Percentiles rank a stretch among this genome's conserved stretches.
Evolutionary conservation across 331 rosid genomes (phyloP).

Genomic region (Rosa hybrid): DNA sequence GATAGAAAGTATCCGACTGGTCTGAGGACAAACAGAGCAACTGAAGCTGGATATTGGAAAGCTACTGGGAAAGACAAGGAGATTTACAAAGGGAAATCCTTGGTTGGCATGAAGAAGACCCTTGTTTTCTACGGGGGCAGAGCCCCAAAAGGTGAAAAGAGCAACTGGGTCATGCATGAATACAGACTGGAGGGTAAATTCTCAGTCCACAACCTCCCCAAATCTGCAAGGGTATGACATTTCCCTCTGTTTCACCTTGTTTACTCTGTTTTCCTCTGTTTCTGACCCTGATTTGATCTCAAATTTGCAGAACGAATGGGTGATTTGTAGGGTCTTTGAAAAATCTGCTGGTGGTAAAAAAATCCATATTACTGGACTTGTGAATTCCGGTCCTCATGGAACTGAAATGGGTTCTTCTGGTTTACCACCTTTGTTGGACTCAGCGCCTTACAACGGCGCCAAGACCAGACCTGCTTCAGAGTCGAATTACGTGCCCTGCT

Average conservation of each 20-base stretch:
- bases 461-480: conserved; percentile 40
- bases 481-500: conserved; percentile 94
- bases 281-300: background rate
- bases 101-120: conserved; percentile 94
- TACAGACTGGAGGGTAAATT: conserved; percentile 80
- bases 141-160: conserved; percentile 92
- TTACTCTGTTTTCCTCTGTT: background rate
- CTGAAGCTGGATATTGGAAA: conserved; percentile 89
- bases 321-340: conserved; percentile 81
- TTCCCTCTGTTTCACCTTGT: background rate
- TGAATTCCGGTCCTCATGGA: conserved; percentile 38
- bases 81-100: conserved; percentile 66
- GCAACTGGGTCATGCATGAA: conserved; percentile 92
- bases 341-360: conserved; percentile 75
- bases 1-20: conserved; percentile 95
- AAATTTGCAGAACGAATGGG: conserved; percentile 82
- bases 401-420: conserved; percentile 44
- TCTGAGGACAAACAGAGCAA: conserved; percentile 82
- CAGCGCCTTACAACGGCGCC: conserved; percentile 44
- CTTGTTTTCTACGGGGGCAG: conserved; percentile 84
- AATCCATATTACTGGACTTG: conserved; percentile 52
- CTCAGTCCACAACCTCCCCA: conserved; percentile 69
- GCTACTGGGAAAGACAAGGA: conserved; percentile 92
- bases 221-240: conserved; percentile 70
- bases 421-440: conserved; percentile 67